Base-by-base conservation (phyloP, 495 filamentous ascomycete species). In the Aspergillus biplanus region DNA sequence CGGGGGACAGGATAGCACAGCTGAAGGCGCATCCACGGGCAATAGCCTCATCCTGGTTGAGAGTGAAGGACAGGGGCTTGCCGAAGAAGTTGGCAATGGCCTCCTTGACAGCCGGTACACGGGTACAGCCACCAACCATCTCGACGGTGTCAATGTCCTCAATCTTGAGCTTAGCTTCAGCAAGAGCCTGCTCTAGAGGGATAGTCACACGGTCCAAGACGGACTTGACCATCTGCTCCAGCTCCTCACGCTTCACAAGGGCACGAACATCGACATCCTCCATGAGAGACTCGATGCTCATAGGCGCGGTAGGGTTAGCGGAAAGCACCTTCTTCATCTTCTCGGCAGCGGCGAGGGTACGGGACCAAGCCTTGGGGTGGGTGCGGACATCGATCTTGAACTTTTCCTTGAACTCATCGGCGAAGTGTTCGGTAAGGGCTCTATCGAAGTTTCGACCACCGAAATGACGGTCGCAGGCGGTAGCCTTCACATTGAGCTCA, bases 261-360 rank as follows among this genome's bases (percentile, higher is more conserved):
- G 90, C 81, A 21, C 85, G 86, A 27, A 97, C 96, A 75, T 99
- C 95, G 37, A 94, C 80, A 73, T 99, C 95, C 73, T 98, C 94
- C 95, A 99, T 98, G 64, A 98, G 83, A 18, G 95, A 97, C 83
- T 99, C 95, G 70, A 99, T 97, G 82, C 91, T 97, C 71, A 99
- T 68, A n/a, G 95, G 96, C 4, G 93, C 95, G 67, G 88, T 85
- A 54, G 93, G 88, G 77, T 98, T 98, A 69, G 95, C 95, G 13
- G 96, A 98, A 59, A 99, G 85, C 58, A 99, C 89, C 86, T 98
- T 98, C 92, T 99, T 99, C 72, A 97, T 74, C 86, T 97, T 98
- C 85, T 99, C 95, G 54, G 92, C 90, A 52, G 90, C 93, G 58
- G 92, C 88, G 13, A 90, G 80, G 69, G 96, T 90, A 71, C 95